Percentiles rank a stretch among this genome's conserved stretches.
These are phyloP conservation scores for Fusarium drepaniforme DNA, from an alignment of 2,329 filamentous ascomycete species.

Conservation along the genomic window DNA sequence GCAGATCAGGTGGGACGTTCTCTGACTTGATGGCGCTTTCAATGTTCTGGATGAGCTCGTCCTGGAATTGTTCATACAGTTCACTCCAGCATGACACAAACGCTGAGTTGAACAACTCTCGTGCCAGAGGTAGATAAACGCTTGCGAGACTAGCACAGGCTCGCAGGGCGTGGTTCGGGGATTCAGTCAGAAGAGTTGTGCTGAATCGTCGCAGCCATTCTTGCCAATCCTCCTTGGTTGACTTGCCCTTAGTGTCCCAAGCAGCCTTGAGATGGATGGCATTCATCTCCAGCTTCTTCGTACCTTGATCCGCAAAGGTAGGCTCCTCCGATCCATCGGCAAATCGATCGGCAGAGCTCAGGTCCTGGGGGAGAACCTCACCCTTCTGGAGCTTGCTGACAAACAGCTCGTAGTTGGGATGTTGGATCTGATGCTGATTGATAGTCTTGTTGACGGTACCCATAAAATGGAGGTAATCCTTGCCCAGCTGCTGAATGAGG, in stretches of 20 bases:
- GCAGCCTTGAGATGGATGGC: constrained; percentile 96
- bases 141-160: constrained; percentile 93
- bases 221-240: constrained; percentile 98
- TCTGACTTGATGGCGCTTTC: constrained; percentile 95
- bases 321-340: constrained; percentile 83
- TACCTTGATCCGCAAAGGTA: constrained; percentile 84
- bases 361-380: constrained; percentile 92
- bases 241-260: constrained; percentile 97
- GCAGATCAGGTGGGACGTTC: constrained; percentile 94
- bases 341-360: constrained; percentile 88
- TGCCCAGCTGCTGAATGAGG: constrained; percentile 94
- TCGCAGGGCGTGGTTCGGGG: constrained; percentile 92
- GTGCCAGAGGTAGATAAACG: constrained; percentile 90
- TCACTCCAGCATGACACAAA: constrained; percentile 99
- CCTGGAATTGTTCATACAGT: constrained; percentile 95
- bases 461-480: constrained; percentile 95
- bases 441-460: constrained; percentile 92
- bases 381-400: constrained; percentile 95
- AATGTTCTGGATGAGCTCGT: constrained; percentile 95
- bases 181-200: constrained; percentile 93
- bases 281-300: constrained; percentile 97
- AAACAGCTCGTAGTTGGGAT: constrained; percentile 92
- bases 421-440: constrained; percentile 82
- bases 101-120: constrained; percentile 97
- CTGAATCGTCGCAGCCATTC: constrained; percentile 99